Evolutionary conservation across 2,329 filamentous ascomycete species (phyloP).

Genomic region (Metarhizium anisopliae): DNA sequence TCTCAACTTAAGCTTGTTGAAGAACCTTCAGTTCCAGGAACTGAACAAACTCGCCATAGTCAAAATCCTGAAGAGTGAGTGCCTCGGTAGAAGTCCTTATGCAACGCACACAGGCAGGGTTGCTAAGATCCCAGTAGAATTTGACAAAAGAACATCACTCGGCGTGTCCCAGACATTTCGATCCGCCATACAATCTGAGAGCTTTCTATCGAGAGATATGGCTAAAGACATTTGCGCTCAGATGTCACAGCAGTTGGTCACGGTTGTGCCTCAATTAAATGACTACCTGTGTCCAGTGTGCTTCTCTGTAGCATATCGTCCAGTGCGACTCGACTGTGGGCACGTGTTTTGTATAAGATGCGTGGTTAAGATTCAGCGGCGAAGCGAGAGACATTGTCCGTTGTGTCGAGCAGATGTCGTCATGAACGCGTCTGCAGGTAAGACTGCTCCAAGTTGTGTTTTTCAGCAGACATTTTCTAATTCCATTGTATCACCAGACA

Average conservation of each 20-base stretch:
- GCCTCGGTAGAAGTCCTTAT: not conserved
- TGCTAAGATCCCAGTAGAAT: constrained; percentile 42
- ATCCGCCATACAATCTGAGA: constrained; percentile 45
- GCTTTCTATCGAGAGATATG: constrained; percentile 56
- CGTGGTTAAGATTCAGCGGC: constrained; percentile 68
- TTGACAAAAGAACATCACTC: constrained; percentile 76
- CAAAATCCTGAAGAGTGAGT: constrained; percentile 77
- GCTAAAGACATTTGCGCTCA: constrained; percentile 69
- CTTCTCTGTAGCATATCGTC: constrained; percentile 69
- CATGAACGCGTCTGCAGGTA: constrained; percentile 58
- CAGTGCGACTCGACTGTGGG: constrained; percentile 64
- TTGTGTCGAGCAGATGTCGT: constrained; percentile 67
- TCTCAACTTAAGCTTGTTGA: constrained; percentile 69
- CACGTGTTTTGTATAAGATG: constrained; percentile 82
- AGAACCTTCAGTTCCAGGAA: constrained; percentile 74
- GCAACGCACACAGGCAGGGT: not conserved
- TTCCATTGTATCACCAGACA: constrained; percentile 34
- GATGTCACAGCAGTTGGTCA: constrained; percentile 63
- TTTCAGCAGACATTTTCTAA: not conserved
- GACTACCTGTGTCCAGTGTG: constrained; percentile 80
- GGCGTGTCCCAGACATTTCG: constrained; percentile 58
- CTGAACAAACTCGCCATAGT: constrained; percentile 68
- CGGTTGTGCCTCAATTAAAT: constrained; percentile 69
- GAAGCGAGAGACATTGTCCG: constrained; percentile 60
- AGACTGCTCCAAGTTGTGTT: constrained; percentile 16